Base-by-base conservation (phyloP, 2,329 filamentous ascomycete species). In the Colletotrichum sp. region DNA sequence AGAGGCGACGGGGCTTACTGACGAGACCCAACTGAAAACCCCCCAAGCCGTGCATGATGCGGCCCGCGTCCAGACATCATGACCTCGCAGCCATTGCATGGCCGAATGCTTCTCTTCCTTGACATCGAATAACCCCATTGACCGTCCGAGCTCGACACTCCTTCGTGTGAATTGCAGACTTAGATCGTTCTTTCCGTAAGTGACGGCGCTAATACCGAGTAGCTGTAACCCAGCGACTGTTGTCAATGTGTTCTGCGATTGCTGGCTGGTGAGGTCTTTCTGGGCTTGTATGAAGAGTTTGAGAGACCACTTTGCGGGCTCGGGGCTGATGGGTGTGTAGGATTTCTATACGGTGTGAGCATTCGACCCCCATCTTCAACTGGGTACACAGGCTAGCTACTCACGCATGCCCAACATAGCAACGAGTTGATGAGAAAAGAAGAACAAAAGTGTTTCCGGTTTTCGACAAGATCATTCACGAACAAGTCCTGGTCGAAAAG, bases 31-130 rank as follows among this genome's bases (percentile, higher is more conserved):
- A 8, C 77, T 79, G 28, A 77, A 78, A 2, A 79, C 75, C 2
- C 83, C 82, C 83, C 83, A 84, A 1, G 83, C 81, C 4, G 81
- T 82, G n/a, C 80, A 80, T 3, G 77, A 79, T 6, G 70, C 73
- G 9, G 69, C 57, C 19, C 39, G 44, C 6, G 28, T 61, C 73
- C 73, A 75, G 9, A 63, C 12, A 6, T 39, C 12, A 28, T 72
- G 32, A 3, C 57, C 63, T 13, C 3, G 36, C 6, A 75, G 4
- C 72, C 72, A 75, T 30, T 19, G 44, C 8, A 7, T 39, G 1
- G 72, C 72, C 9, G 72, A 75, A 22, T 73, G 8, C 36, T 22
- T n/a, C 19, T 61, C 32, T 22, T 39, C 19, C 6, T 60, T 12
- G 6, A 57, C 72, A 8, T 73, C 63, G 32, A 75, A 75, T 5